A percentile compares a stretch with the other conserved stretches of the same genome.
Conservation (phyloP, 371 early-diverging fungal genomes). For the Entomophthora muscae region DNA sequence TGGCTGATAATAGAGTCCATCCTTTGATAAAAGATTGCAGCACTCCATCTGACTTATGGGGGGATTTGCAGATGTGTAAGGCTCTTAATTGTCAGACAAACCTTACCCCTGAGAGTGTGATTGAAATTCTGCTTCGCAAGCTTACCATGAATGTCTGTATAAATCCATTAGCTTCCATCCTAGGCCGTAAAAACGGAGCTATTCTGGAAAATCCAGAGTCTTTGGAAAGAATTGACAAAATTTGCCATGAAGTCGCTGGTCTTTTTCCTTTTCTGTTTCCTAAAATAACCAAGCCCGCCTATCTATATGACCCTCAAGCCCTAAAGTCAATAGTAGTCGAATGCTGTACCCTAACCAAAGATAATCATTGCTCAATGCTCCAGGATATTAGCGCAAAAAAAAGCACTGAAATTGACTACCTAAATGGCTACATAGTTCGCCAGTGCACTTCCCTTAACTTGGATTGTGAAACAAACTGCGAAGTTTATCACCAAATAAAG, state of each 20-base stretch:
- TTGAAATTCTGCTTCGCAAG: neutral
- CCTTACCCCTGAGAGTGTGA: slow-evolving; percentile 13
- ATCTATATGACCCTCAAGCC: neutral
- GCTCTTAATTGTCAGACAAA: neutral
- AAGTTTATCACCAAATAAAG: neutral
- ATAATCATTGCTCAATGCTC: slow-evolving; percentile 4
- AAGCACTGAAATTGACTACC: slow-evolving; percentile 6
- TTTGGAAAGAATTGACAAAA: neutral
- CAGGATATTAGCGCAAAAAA: slow-evolving; percentile 15
- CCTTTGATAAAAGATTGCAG: slow-evolving; percentile 10
- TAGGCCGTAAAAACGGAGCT: neutral
- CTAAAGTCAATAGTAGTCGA: neutral
- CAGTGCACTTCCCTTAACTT: neutral
- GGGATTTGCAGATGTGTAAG: too few species aligned
- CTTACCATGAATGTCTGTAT: neutral
- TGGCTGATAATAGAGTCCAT: slow-evolving; percentile 16
- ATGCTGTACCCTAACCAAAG: too few species aligned
- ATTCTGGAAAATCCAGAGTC: neutral
- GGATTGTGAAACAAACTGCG: neutral
- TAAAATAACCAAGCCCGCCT: neutral
- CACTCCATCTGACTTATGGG: neutral
- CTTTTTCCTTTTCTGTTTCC: neutral
- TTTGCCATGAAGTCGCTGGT: neutral
- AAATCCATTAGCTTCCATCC: neutral
- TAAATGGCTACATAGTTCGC: slow-evolving; percentile 1